These are phyloP conservation scores for Croton setiger DNA, from an alignment of 441 rosid species.

Conservation along the genomic window DNA sequence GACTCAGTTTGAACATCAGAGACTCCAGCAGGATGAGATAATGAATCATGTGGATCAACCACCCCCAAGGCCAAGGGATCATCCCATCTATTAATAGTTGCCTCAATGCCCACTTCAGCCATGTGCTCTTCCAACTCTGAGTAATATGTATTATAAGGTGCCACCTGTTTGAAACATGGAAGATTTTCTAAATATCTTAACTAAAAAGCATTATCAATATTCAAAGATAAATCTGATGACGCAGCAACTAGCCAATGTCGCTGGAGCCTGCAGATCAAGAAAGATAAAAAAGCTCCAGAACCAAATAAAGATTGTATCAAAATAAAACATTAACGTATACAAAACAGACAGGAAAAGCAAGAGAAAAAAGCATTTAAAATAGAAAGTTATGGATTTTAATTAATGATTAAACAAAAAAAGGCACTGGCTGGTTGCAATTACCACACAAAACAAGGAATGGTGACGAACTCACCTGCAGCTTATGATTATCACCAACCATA, in stretches of 20 bases:
- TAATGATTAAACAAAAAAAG: neutral
- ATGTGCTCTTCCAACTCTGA: slow-evolving; percentile 91
- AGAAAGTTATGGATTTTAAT: neutral
- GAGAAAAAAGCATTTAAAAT: neutral
- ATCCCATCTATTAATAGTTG: slow-evolving; percentile 86
- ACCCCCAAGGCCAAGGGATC: slow-evolving; percentile 83
- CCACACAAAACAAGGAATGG: neutral
- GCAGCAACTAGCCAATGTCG: neutral
- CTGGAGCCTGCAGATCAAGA: neutral
- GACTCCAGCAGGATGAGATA: slow-evolving; percentile 96
- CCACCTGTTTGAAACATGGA: slow-evolving; percentile 54
- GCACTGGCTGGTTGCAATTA: neutral
- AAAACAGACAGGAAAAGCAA: neutral
- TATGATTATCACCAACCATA: slow-evolving; percentile 97
- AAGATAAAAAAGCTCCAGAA: neutral
- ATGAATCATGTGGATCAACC: slow-evolving; percentile 95
- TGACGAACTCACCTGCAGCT: slow-evolving; percentile 67
- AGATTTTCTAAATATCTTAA: neutral
- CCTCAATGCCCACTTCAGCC: slow-evolving; percentile 75
- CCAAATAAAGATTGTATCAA: neutral
- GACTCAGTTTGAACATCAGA: slow-evolving; percentile 95
- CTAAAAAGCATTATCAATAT: neutral
- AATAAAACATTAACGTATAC: neutral
- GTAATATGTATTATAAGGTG: slow-evolving; percentile 95
- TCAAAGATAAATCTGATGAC: neutral